Percentiles rank a stretch among this genome's conserved stretches.
Evolutionary conservation across 768 basidiomycete species (phyloP).

Genomic region (Boletus speciosus): DNA sequence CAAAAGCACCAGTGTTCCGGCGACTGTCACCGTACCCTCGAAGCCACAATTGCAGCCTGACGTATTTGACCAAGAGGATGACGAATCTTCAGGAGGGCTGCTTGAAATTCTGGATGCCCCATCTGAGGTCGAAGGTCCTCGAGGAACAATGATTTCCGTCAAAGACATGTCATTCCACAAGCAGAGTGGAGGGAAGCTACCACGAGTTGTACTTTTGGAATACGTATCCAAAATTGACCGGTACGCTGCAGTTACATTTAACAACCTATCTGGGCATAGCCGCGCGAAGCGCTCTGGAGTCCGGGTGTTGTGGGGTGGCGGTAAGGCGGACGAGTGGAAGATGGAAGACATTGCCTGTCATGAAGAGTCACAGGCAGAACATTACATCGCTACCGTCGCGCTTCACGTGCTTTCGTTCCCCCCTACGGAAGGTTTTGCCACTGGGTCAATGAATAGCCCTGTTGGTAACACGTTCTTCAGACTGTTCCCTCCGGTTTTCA

Average conservation of each 20-base stretch:
- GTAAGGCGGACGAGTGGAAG: constrained; percentile 57
- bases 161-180: constrained; percentile 81
- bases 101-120: constrained; percentile 72
- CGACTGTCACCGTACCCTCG: background rate
- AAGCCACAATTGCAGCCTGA: constrained; percentile 30
- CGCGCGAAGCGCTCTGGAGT: constrained; percentile 73
- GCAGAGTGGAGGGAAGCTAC: constrained; percentile 77
- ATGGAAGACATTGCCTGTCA: constrained; percentile 88
- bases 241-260: constrained; percentile 73
- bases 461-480: constrained; percentile 66
- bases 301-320: constrained; percentile 69
- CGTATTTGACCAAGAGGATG: constrained; percentile 52
- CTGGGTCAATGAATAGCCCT: constrained; percentile 42
- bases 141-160: constrained; percentile 51
- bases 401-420: constrained; percentile 76
- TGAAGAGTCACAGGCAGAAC: constrained; percentile 75
- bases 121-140: constrained; percentile 48
- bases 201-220: constrained; percentile 70
- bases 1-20: background rate
- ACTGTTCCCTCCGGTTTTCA: constrained; percentile 73
- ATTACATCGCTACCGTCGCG: constrained; percentile 85
- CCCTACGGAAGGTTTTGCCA: constrained; percentile 57
- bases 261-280: constrained; percentile 60
- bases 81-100: constrained; percentile 55
- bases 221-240: constrained; percentile 64